Base-by-base conservation (phyloP, 2,329 filamentous ascomycete species). In the Neofusicoccum cordaticola region DNA sequence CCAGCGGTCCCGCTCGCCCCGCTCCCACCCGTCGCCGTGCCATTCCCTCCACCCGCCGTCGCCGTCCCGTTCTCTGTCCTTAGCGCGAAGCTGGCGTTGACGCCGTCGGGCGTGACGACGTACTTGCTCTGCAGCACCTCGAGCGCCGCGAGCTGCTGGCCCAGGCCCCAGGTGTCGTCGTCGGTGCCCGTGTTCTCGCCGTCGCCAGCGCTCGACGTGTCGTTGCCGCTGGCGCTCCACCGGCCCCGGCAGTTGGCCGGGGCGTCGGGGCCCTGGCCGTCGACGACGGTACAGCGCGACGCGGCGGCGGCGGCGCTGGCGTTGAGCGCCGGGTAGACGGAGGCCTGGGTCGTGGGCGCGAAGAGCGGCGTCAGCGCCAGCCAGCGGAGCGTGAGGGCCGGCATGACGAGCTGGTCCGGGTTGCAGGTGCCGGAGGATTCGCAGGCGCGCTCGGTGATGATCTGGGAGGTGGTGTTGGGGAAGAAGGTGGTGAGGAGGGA, bases 311-410 rank as follows among this genome's bases (percentile, higher is more conserved):
- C 66, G 0, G 81, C 80, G 5, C 79, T 81, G 19, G 73, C 71
- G 22, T 69, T 71, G 34, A 83, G 71, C 52, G 78, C 74, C 12
- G 74, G 75, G 57, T 69, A 72, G 48, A 82, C 75, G 12, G 70
- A 70, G 31, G 73, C 69, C 47, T 72, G 72, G 37, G 80, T 79
- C 62, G 75, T 78, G 2, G 81, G 81, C 13, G 78, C 79, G 57
- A 82, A 66, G 34, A 79, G 68, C 3, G 79, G 76, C 6, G 79
- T 76, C 66, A 82, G 81, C 15, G 75, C 74, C 64, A 83, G 73
- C 86, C 88, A 93, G 50, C 90, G 87, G 31, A 86, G 78, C 31
- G 92, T 80, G 74, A 91, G 92, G 11, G 88, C 90, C 78, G 93
- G 93, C 85, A 92, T 93, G 53, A 84, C 87, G 71, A 84, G 84